Percentiles rank a stretch among this genome's conserved stretches.
These are phyloP conservation scores for Fraxinus platypoda DNA, from an alignment of 305 asterid species.

Conservation along the genomic window DNA sequence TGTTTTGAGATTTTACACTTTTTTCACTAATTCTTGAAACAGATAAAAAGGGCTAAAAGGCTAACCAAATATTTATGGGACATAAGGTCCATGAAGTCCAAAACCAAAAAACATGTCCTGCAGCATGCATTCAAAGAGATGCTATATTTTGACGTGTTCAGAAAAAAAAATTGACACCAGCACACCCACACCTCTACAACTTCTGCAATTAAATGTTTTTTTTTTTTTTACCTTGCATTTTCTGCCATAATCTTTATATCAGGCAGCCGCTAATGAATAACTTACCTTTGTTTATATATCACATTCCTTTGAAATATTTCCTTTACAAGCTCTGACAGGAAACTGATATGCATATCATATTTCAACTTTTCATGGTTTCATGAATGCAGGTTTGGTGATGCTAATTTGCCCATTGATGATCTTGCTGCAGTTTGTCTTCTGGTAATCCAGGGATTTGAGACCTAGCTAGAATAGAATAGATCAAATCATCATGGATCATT, in stretches of 20 bases:
- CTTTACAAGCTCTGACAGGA: background rate
- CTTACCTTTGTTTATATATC: background rate
- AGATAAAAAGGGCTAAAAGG: background rate
- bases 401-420: constrained; percentile 91
- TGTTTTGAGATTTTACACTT: background rate
- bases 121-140: background rate
- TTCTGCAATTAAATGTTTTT: background rate
- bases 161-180: background rate
- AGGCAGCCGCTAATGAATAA: background rate
- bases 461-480: background rate
- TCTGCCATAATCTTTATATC: background rate
- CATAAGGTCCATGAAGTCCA: background rate
- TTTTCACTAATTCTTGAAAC: background rate
- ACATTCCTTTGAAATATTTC: background rate
- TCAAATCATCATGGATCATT: background rate
- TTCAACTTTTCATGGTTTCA: constrained; percentile 10
- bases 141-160: background rate
- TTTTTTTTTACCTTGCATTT: background rate
- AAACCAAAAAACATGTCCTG: background rate
- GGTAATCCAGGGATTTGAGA: constrained; percentile 35
- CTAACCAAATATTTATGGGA: background rate
- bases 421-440: constrained; percentile 92
- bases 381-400: constrained; percentile 60
- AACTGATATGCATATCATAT: background rate
- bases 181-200: background rate